Base-by-base conservation (phyloP, 2,329 filamentous ascomycete species). In the Arthroderma sp. region DNA sequence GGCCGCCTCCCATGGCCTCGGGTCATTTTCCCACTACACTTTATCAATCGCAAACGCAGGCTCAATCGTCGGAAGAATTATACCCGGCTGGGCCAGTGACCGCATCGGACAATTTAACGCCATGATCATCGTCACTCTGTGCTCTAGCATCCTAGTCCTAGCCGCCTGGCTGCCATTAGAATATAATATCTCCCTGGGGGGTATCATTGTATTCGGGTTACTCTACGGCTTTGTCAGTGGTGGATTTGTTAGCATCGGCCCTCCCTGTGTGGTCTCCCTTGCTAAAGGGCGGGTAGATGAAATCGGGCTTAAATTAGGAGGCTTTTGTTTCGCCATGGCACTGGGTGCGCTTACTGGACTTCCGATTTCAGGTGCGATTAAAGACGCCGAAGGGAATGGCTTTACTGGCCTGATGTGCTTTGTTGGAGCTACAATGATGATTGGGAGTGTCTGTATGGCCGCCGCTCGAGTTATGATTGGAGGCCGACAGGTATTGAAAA, bases 101-200 rank as follows among this genome's bases (percentile, higher is more conserved):
- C 32, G 31, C 29, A 27, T 48, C 32, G 47, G 47, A 3, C 43
- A 38, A 33, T 42, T 48, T 8, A 48, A 48, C 29, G 36, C 38
- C 32, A 43, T 48, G 39, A 40, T 38, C 31, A 27, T 42, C 29
- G 40, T 43, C 30, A 40, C 39, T n/a, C 27, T 36, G 7, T 33
- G 43, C 11, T 46, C 39, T 29, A 40, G 33, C 22, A 40, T 43
- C 30, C 33, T 41, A 11, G 37, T 48, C 28, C 40, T 48, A 22
- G 47, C 29, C 22, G 32, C 46, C 33, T 48, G 47, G 47, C 37
- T 48, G 6, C 47, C 47, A n/a, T 28, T 46, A 8, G 39, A 46
- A 34, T 36, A 33, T 31, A 10, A 45, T 38, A 38, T 29, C 6
- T 38, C 37, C 22, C n/a, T 38, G 8, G 29, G 30, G 4, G 43